Evolutionary conservation across 2,329 filamentous ascomycete genomes (phyloP), one percentile per base, ranked within the genome.

Genomic region (Neonectria faginata): DNA sequence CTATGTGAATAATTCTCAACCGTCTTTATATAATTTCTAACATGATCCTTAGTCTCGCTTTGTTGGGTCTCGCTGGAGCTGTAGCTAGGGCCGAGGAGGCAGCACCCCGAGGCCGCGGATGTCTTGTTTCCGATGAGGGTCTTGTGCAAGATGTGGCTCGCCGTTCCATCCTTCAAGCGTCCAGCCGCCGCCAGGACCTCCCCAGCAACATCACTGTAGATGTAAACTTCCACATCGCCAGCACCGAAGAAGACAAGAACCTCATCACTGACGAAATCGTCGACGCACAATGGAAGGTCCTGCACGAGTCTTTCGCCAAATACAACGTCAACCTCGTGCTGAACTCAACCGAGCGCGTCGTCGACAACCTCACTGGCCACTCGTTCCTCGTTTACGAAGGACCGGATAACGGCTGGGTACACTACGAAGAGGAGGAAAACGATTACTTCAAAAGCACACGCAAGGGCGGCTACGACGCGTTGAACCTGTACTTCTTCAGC

Each of bases 401-500:
- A 0, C 48, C 61, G 1, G 70, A 70, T n/a, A 57, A 57, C 20
- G 69, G 68, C n/a, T 74, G 66, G 70, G 68, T 66, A 5, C 18
- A 80, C 12, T 80, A 81, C 60, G 72, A 74, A 2, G 60, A 71
- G 27, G 79, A 82, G 67, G 55, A 74, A 53, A 82, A 47, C 2
- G 58, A 58, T 18, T 67, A 50, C 18, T 65, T 82, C n/a, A 64
- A 51, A 20, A 27, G 36, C 3, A 60, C 61, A 9, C 80, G 79
- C 64, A 75, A 79, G 74, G 81, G 82, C 52, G 74, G 75, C 62
- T 83, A 83, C 70, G 56, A 65, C 18, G 66, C 64, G n/a, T 64
- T 75, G 60, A 76, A 72, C 56, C 65, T 79, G 31, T 73, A 78
- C 51, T 67, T 70, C 42, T 78, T 67, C 42, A 65, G 58, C 44